Percentiles rank a stretch among this genome's conserved stretches.
Conservation (phyloP, 768 basidiomycete genomes). For the Panus rudis region DNA sequence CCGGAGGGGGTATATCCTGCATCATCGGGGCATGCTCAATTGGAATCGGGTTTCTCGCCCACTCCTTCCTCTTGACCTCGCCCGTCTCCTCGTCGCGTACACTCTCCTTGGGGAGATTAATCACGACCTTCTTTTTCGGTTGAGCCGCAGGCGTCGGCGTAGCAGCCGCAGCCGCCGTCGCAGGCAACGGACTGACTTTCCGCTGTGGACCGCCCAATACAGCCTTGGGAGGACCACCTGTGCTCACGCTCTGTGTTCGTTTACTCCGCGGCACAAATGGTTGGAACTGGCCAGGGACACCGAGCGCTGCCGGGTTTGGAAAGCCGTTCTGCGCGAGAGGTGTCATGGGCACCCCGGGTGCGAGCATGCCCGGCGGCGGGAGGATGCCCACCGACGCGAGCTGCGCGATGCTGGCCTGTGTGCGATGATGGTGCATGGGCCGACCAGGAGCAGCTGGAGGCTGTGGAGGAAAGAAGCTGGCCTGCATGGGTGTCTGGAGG, state of each 20-base stretch:
- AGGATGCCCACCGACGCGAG: conserved; percentile 54
- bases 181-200: conserved; percentile 64
- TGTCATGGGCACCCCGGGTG: conserved; percentile 36
- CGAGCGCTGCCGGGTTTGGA: conserved; percentile 39
- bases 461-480: conserved; percentile 46
- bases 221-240: conserved; percentile 87
- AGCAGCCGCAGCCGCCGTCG: conserved; percentile 24
- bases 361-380: conserved; percentile 39
- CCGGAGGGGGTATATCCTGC: conserved; percentile 22
- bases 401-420: conserved; percentile 55
- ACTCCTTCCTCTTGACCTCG: conserved; percentile 39
- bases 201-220: conserved; percentile 72
- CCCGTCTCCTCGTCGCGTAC: conserved; percentile 22
- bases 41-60: conserved; percentile 55
- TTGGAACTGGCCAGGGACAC: conserved; percentile 27
- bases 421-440: conserved; percentile 40
- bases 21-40: conserved; percentile 28
- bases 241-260: conserved; percentile 58
- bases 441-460: conserved; percentile 45
- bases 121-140: conserved; percentile 60
- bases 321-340: conserved; percentile 55
- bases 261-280: conserved; percentile 57
- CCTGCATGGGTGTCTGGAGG: conserved; percentile 70
- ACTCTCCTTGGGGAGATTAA: conserved; percentile 73
- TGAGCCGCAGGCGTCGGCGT: conserved; percentile 20